Evolutionary conservation across 2,329 filamentous ascomycete species (phyloP).

Genomic region (Sarocladium kiliense): DNA sequence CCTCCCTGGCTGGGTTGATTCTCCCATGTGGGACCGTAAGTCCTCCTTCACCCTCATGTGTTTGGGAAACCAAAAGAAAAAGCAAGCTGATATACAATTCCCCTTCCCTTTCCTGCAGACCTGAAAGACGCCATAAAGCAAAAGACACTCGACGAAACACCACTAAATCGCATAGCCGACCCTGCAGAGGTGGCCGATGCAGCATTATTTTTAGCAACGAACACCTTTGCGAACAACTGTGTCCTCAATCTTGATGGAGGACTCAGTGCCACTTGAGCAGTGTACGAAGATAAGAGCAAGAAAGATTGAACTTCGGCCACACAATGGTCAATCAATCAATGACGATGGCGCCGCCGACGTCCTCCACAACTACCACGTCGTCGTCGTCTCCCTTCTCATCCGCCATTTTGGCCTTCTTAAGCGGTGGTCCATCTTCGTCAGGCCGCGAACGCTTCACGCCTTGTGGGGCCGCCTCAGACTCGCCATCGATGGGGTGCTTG

Average conservation of each 20-base stretch:
- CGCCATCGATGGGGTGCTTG: constrained; percentile 31
- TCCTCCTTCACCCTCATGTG: constrained; percentile 15
- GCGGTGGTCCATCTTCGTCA: constrained; percentile 33
- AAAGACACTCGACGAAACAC: constrained; percentile 48
- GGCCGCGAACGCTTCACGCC: constrained; percentile 41
- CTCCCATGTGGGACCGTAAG: constrained; percentile 71
- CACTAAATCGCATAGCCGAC: constrained; percentile 59
- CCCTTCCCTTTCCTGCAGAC: constrained; percentile 22
- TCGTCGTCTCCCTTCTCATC: constrained; percentile 23
- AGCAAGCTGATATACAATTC: constrained; percentile 34
- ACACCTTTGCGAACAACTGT: constrained; percentile 82
- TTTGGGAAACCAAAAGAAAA: constrained; percentile 6
- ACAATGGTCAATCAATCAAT: constrained; percentile 52
- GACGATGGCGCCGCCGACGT: constrained; percentile 57
- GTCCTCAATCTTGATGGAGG: constrained; percentile 83
- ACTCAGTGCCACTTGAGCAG: constrained; percentile 57
- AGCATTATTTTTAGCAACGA: constrained; percentile 69
- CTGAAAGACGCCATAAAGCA: constrained; percentile 32
- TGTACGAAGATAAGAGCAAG: neutral
- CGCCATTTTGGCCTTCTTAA: constrained; percentile 45
- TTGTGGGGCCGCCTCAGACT: constrained; percentile 22
- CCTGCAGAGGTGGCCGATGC: constrained; percentile 75
- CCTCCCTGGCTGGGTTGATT: constrained; percentile 77
- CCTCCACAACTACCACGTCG: constrained; percentile 46
- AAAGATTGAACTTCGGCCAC: neutral